A percentile compares a stretch with the other conserved stretches of the same genome.
Conservation (phyloP, 2,329 filamentous ascomycete genomes). For the Graphilbum ipis-grandicollis region DNA sequence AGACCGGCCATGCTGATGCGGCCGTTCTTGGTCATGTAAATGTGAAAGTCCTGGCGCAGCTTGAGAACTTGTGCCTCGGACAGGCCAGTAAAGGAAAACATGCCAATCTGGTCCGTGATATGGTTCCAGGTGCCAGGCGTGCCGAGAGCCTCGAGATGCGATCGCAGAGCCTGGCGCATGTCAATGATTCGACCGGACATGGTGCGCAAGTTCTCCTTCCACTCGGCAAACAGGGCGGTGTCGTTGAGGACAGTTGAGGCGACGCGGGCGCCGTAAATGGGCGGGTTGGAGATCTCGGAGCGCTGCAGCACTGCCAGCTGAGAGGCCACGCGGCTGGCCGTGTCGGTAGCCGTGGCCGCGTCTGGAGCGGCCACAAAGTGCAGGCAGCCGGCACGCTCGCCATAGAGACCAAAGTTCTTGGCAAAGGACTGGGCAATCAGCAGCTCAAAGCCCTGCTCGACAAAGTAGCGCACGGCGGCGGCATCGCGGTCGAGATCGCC, state of each 20-base stretch:
- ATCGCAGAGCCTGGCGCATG: slow-evolving; percentile 67
- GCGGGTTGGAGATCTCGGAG: slow-evolving; percentile 94
- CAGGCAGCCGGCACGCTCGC: slow-evolving; percentile 90
- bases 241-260: slow-evolving; percentile 76
- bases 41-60: slow-evolving; percentile 52
- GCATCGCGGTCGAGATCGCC: slow-evolving; percentile 74
- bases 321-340: slow-evolving; percentile 51
- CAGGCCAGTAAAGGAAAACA: slow-evolving; percentile 91
- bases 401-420: slow-evolving; percentile 96
- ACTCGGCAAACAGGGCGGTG: slow-evolving; percentile 63
- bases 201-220: slow-evolving; percentile 78
- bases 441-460: slow-evolving; percentile 80
- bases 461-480: slow-evolving; percentile 85
- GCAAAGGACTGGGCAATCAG: slow-evolving; percentile 86
- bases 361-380: slow-evolving; percentile 69
- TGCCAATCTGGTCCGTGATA: slow-evolving; percentile 97
- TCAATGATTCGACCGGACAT: slow-evolving; percentile 92
- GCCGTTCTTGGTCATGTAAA: slow-evolving; percentile 96
- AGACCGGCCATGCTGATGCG: slow-evolving; percentile 97
- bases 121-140: slow-evolving; percentile 92
- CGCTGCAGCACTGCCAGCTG: slow-evolving; percentile 91
- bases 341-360: slow-evolving; percentile 47
- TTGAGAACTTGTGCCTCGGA: slow-evolving; percentile 55
- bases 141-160: slow-evolving; percentile 64
- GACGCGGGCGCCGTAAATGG: slow-evolving; percentile 83